Conservation (phyloP, 2,329 filamentous ascomycete species). For the Fusarium solani-melongenae region DNA sequence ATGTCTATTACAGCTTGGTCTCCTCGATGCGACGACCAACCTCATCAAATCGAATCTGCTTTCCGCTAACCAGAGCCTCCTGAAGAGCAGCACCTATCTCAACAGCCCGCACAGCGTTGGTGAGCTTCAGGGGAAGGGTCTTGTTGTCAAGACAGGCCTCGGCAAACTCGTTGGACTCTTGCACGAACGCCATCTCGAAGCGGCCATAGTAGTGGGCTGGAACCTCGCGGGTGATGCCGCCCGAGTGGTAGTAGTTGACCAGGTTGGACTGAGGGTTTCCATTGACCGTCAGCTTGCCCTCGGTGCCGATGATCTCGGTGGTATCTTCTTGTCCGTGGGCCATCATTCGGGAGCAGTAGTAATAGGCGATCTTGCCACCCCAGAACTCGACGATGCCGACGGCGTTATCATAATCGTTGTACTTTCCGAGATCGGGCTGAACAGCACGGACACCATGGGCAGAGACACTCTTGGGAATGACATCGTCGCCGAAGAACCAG, state of each 20-base stretch:
- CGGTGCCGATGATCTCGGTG: constrained; percentile 75
- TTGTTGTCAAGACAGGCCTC: constrained; percentile 18
- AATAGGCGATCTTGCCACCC: constrained; percentile 71
- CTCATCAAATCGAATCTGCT: constrained; percentile 24
- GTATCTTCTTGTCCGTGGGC: constrained; percentile 75
- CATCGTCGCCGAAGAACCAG: constrained; percentile 49
- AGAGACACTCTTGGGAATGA: constrained; percentile 42
- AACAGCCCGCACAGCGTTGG: constrained; percentile 15
- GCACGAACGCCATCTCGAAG: constrained; percentile 19
- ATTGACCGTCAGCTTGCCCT: constrained; percentile 72
- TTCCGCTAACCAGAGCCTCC: constrained; percentile 19
- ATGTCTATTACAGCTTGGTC: constrained; percentile 12
- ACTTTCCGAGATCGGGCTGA: constrained; percentile 42
- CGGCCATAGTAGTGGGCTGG: constrained; percentile 23
- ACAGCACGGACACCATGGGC: constrained; percentile 45
- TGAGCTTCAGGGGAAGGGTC: constrained; percentile 44
- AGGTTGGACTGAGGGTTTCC: constrained; percentile 24
- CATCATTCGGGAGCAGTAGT: constrained; percentile 75
- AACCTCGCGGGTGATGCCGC: constrained; percentile 13
- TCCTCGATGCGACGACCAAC: constrained; percentile 24
- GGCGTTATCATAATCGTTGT: constrained; percentile 47
- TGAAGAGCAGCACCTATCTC: constrained; percentile 22
- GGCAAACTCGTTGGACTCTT: constrained; percentile 23
- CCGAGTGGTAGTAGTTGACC: constrained; percentile 17
- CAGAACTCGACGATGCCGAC: constrained; percentile 73